Evolutionary conservation across 129 eudicot species (phyloP), one percentile per base, ranked within the genome.

Genomic region (Ambrosia artemisiifolia): DNA sequence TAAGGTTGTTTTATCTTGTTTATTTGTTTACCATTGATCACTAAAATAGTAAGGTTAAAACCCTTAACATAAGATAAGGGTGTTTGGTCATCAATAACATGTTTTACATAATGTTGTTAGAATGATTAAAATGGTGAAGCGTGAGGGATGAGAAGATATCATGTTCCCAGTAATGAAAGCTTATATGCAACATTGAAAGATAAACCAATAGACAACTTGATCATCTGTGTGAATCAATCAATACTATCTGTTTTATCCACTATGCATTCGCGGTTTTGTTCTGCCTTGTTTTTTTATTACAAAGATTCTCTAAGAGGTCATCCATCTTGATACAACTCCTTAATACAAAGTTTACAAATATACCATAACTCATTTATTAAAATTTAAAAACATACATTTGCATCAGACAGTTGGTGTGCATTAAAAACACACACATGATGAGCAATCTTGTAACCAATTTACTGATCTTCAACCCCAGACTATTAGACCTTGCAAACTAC

Each of bases 351-450:
- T 57, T 57, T 28, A 57, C 64, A 57, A 56, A 28, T 57, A 57
- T 28, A 57, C 36, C 3, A 57, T 5, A 30, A 57, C 4, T 30
- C 40, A 57, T 57, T 57, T 60, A 32, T 14, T 60, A 60, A 28
- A 24, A 24, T 24, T 24, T 24, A 24, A 24, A 24, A 60, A 60
- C 43, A 60, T 32, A 60, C 32, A 32, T 32, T 24, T 60, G 65
- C 65, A 60, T 5, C 11, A 60, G 20, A 32, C 17, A 57, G 38
- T 57, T 60, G 43, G 19, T 32, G 65, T 33, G 65, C 2, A 32
- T 14, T 13, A 60, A 59, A 62, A n/a, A 34, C 46, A 62, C 67
- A 62, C 67, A 63, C 68, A 36, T 8, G 65, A 13, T 60, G 65
- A 57, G 14, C 67, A 62, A 13, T 62, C 24, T 33, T 62, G 28